A percentile compares a stretch with the other conserved stretches of the same genome.
Evolutionary conservation across 2,329 filamentous ascomycete genomes (phyloP).

Genomic region (Botrytis fabae): DNA sequence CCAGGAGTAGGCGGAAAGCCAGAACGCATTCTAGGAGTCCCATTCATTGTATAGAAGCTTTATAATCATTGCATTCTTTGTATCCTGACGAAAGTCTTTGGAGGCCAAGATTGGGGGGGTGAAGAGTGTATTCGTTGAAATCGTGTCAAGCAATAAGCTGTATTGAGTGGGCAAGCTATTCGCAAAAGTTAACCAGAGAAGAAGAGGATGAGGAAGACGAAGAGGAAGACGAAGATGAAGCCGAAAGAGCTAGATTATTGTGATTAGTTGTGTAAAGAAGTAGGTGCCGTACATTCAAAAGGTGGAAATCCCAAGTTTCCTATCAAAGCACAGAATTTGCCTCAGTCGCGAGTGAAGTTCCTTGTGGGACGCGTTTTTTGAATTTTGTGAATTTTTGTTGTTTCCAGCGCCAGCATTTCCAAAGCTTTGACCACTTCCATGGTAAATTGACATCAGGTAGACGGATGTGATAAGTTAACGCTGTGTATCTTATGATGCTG

Average conservation of each 20-base stretch:
- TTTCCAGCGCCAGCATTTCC: slow-evolving; percentile 1
- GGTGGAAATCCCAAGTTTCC: not conserved
- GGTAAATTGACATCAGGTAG: not conserved
- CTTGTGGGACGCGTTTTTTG: slow-evolving; percentile 2
- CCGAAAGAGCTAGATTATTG: not conserved
- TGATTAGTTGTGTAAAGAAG: not conserved
- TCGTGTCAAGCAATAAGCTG: not conserved
- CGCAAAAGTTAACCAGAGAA: not conserved
- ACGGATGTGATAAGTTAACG: no score
- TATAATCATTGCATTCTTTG: slow-evolving; percentile 41
- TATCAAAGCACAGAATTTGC: not conserved
- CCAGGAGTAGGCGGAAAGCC: slow-evolving; percentile 76
- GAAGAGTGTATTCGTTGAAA: not conserved
- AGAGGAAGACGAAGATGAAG: not conserved
- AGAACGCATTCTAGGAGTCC: slow-evolving; percentile 78
- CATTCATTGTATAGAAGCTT: slow-evolving; percentile 51
- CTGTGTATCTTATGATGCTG: not conserved
- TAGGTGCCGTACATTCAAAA: not conserved
- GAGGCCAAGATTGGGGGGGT: not conserved
- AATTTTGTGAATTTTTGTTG: slow-evolving; percentile 4
- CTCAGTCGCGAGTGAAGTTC: slow-evolving; percentile 4
- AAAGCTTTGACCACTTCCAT: slow-evolving; percentile 6
- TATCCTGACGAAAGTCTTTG: slow-evolving; percentile 45
- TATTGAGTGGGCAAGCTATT: not conserved
- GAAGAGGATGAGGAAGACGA: not conserved